Base-by-base conservation (phyloP, 2,329 filamentous ascomycete species). In the Myriosclerotinia scirpicola region DNA sequence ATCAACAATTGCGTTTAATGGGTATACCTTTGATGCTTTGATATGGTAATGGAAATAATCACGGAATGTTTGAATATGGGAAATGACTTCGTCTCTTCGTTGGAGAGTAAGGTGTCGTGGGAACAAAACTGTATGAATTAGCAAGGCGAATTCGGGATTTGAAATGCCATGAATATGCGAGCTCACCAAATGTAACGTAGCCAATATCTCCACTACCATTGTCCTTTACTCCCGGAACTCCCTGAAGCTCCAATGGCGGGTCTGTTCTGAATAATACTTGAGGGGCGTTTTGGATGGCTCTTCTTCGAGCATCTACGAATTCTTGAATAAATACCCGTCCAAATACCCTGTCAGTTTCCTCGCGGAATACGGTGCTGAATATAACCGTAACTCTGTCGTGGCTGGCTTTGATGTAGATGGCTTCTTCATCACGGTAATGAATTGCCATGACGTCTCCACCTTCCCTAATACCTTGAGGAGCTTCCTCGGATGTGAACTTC, bases 21-120 rank as follows among this genome's bases (percentile, higher is more conserved):
- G 17, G 52, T 70, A 63, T 78, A 88, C 87, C 84, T 99, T 99
- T 70, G 93, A 97, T 40, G 95, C 96, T 82, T 99, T 99, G 81
- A 99, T 99, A 80, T 99, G 95, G 79, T 99, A 99, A 80, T 99
- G 95, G 84, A 99, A 99, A 80, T 99, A 99, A 78, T 99, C 95
- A 72, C 95, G 91, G 91, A 99, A 99, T 17, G 95, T 99, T 81
- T 99, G 96, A 75, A 99, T 98, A 79, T 99, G 96, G 61, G 93
- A 97, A 73, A 99, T 99, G 77, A 96, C 93, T 72, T 97, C 93
- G 68, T 91, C 90, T 81, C 96, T 92, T 77, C 93, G 87, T 79
- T 97, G 92, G 17, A 88, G 87, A 17, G 93, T 94, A 71, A 99
- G 84, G 79, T 99, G 96, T 71, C 95, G 90, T 56, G 95, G 94